A percentile compares a stretch with the other conserved stretches of the same genome.
phyloP scores from a whole-genome alignment of 164 flowering plant species.

The Aristolochia contorta region DNA sequence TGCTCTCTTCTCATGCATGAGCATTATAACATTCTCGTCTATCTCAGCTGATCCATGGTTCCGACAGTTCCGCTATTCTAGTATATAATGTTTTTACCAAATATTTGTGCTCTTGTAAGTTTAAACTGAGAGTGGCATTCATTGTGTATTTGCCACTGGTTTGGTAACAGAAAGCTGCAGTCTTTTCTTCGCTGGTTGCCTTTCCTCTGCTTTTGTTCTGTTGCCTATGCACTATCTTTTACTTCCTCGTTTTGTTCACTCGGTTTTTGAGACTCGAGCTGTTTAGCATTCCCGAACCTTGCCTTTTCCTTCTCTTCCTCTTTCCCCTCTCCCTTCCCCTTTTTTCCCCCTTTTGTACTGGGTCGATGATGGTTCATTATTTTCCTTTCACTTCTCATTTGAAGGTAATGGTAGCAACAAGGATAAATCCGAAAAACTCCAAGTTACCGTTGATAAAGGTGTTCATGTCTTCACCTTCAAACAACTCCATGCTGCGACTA shows the following conservation, averaged over 20 bases:
- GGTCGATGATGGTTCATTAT: not conserved
- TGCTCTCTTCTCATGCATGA: not conserved
- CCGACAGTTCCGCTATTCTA: no score
- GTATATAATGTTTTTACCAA: no score
- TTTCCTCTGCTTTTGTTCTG: not conserved
- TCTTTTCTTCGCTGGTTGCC: no score
- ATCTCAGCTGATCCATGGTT: no score
- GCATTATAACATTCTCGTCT: not conserved
- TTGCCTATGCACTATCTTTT: not conserved
- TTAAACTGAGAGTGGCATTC: no score
- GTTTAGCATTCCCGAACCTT: no score
- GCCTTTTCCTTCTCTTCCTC: no score
- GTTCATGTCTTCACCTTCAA: slow-evolving; percentile 75
- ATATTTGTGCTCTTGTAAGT: no score
- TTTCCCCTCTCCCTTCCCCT: no score
- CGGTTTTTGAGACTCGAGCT: not conserved
- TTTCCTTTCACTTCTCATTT: slow-evolving; percentile 5
- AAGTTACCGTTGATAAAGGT: slow-evolving; percentile 49
- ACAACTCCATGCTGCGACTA: slow-evolving; percentile 84
- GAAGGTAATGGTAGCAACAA: slow-evolving; percentile 38
- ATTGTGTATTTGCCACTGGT: no score
- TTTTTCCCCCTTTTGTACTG: no score
- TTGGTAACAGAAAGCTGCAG: no score
- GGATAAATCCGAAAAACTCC: slow-evolving; percentile 19
- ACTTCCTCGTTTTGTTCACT: not conserved